These are phyloP conservation scores for Geoglossum cookeanum DNA, from an alignment of 2,329 filamentous ascomycete genomes.

Conservation along the genomic window DNA sequence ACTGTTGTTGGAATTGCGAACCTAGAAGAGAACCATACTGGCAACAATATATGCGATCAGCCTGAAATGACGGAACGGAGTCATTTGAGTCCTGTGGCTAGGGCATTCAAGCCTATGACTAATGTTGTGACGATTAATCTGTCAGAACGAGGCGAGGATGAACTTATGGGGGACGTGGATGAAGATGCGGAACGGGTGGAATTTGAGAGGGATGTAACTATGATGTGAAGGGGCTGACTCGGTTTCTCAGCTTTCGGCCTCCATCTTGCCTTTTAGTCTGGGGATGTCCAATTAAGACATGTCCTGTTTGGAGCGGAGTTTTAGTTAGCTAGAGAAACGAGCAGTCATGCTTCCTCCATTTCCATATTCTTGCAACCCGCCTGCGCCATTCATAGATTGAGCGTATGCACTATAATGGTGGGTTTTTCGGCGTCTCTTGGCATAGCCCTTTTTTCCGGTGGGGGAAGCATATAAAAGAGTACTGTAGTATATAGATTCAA, in stretches of 20 bases:
- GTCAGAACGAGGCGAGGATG: neutral
- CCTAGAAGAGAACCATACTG: neutral
- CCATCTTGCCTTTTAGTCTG: neutral
- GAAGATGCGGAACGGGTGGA: neutral
- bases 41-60: neutral
- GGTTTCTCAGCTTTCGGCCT: neutral
- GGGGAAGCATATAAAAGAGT: too few species aligned
- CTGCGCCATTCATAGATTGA: too few species aligned
- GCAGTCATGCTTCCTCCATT: too few species aligned
- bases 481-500: too few species aligned
- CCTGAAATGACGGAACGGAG: slow-evolving; percentile 1
- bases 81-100: neutral
- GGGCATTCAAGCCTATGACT: neutral
- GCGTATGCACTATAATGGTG: too few species aligned
- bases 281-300: too few species aligned
- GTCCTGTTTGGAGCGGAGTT: too few species aligned
- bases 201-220: neutral
- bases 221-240: neutral
- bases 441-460: too few species aligned
- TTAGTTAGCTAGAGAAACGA: too few species aligned
- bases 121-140: neutral
- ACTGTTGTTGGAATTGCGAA: neutral
- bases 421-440: too few species aligned
- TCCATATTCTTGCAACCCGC: too few species aligned
- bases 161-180: neutral